Evolutionary conservation across 768 basidiomycete species (phyloP), one percentile per base, ranked within the genome.

Genomic region (Russula lepida): DNA sequence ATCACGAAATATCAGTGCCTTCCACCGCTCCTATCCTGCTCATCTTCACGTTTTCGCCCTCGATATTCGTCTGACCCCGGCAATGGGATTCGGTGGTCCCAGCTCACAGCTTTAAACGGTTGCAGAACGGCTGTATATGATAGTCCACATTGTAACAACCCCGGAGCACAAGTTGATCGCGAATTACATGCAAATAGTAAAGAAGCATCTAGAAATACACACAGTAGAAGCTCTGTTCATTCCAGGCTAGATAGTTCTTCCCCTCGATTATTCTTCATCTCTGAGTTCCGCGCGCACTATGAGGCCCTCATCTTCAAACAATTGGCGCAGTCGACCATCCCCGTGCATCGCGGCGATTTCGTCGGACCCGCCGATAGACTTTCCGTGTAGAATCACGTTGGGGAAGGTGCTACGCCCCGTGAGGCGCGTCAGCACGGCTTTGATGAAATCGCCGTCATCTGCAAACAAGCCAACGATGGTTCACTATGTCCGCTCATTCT

Each of bases 371-470:
- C 86, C 85, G 2, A 89, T 74, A 6, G 82, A 82, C 50, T 73
- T 76, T 9, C 88, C 89, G 21, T 77, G 76, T 13, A 92, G 67
- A 28, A 92, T 66, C 56, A 88, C 74, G 64, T 92, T 92, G 1
- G 90, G 90, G 69, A 91, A 89, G 4, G 90, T 92, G 7, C 77
- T 71, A 15, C 78, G 86, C 3, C 74, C 72, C 2, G 89, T 92
- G 32, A 91, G 71, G 39, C 89, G 83, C 9, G 75, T 76, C 51
- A 92, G 74, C 32, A 92, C 73, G 11, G 75, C 71, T 71, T 92
- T 91, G 64, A 92, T 77, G 30, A 82, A 74, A 9, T 75, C 73
- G 0, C 78, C 74, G 67, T 92, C 89, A 62, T 79, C 86, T 89
- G 62, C 7, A 58, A 59, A 61, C 7, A 58, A 59, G 15, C 12